Conservation (phyloP, 257 asterid genomes). For the Solanum dulcamara region DNA sequence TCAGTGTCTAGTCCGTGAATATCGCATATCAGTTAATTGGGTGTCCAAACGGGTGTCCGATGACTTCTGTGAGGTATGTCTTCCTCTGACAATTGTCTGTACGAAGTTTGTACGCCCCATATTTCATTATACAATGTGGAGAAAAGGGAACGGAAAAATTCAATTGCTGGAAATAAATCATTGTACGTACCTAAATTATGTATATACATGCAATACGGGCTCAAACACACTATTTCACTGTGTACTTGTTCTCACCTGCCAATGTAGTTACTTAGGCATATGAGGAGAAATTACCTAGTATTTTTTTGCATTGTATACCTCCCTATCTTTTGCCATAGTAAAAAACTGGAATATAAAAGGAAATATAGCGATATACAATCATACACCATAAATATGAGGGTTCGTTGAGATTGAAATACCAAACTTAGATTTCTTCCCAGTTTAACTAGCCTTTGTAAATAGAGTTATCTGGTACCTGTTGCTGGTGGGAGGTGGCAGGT, state of each 20-base stretch:
- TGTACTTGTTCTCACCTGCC: background rate
- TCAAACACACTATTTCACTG: background rate
- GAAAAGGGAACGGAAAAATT: background rate
- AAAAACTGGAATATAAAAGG: background rate
- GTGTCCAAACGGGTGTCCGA: constrained; percentile 49
- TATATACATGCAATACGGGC: background rate
- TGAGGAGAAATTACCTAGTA: background rate
- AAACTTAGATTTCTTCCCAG: background rate
- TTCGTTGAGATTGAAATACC: background rate
- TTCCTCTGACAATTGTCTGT: background rate
- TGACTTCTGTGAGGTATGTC: constrained; percentile 61
- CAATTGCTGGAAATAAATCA: background rate
- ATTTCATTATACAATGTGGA: background rate
- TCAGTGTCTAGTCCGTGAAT: constrained; percentile 77
- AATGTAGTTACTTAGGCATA: background rate
- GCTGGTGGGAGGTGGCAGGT: too few relatives aligned
- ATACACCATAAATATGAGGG: background rate
- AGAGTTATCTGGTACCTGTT: too few relatives aligned
- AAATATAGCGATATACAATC: background rate
- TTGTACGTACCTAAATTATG: background rate
- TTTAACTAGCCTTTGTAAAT: too few relatives aligned
- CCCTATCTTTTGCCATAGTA: background rate
- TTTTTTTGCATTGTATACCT: background rate
- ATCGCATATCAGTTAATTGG: constrained; percentile 61
- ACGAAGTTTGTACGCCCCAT: background rate